phyloP scores from a whole-genome alignment of 2,329 filamentous ascomycete species.

The Thielaviopsis euricoi region DNA sequence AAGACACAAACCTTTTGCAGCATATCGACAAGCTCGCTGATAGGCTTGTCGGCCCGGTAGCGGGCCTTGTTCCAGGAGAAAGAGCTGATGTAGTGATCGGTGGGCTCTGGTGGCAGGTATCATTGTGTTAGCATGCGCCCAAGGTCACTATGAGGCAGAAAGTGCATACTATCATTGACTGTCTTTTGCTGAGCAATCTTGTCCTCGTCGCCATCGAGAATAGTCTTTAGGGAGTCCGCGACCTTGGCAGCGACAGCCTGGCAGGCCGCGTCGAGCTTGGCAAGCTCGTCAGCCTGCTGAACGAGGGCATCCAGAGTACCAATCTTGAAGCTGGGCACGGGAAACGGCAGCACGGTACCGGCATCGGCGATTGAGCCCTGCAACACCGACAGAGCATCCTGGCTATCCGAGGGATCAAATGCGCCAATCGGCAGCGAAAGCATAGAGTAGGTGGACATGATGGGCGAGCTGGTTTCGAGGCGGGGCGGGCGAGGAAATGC shows the following conservation, averaged over 20 bases:
- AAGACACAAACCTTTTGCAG: conserved; percentile 56
- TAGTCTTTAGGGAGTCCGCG: conserved; percentile 63
- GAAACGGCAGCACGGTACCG: conserved; percentile 59
- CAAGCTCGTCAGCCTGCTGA: conserved; percentile 86
- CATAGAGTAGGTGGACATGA: conserved; percentile 53
- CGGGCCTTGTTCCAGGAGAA: conserved; percentile 98
- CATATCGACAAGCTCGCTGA: conserved; percentile 71
- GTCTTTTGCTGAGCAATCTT: conserved; percentile 76
- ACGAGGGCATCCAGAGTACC: conserved; percentile 89
- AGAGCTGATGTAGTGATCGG: conserved; percentile 74
- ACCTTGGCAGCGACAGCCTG: conserved; percentile 77
- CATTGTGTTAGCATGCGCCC: conserved; percentile 1
- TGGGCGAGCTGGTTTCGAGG: neutral
- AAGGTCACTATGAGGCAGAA: neutral
- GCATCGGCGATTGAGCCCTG: conserved; percentile 57
- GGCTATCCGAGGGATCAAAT: conserved; percentile 60
- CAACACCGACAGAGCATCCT: conserved; percentile 67
- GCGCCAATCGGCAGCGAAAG: conserved; percentile 82
- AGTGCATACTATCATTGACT: conserved; percentile 71
- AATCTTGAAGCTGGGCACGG: conserved; percentile 91
- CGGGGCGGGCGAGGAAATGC: neutral
- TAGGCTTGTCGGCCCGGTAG: conserved; percentile 81
- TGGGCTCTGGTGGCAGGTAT: conserved; percentile 57
- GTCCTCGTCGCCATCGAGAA: conserved; percentile 71
- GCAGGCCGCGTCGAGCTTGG: conserved; percentile 70